Percentiles rank a stretch among this genome's conserved stretches.
These are phyloP conservation scores for Aschersonia sp. DNA, from an alignment of 2,329 filamentous ascomycete genomes.

Conservation along the genomic window DNA sequence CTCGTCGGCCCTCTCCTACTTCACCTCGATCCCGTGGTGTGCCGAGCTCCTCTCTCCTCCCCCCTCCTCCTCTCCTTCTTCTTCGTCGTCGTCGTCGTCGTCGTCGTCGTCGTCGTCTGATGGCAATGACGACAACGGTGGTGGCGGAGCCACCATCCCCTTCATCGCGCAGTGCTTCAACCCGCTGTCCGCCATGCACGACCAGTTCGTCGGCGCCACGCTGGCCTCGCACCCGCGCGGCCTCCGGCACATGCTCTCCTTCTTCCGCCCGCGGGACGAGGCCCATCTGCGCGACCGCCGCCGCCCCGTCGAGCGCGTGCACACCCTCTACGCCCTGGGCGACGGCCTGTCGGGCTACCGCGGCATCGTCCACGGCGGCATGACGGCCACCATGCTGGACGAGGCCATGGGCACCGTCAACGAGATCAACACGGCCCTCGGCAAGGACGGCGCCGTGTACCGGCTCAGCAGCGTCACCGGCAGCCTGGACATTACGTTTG, in stretches of 20 bases:
- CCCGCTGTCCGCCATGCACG: slow-evolving; percentile 12
- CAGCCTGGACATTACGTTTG: slow-evolving; percentile 18
- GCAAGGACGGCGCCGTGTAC: slow-evolving; percentile 14
- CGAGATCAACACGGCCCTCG: slow-evolving; percentile 19
- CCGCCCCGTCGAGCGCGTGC: slow-evolving; percentile 13
- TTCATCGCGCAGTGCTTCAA: slow-evolving; percentile 20
- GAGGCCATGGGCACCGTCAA: slow-evolving; percentile 21
- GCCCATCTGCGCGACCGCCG: slow-evolving; percentile 9
- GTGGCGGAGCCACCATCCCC: slow-evolving; percentile 11
- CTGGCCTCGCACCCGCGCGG: slow-evolving; percentile 13
- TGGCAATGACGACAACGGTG: too few species aligned
- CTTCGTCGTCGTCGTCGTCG: too few species aligned
- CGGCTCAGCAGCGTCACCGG: slow-evolving; percentile 18
- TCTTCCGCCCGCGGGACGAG: slow-evolving; percentile 15
- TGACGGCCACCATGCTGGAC: slow-evolving; percentile 20
- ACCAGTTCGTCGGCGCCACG: slow-evolving; percentile 19
- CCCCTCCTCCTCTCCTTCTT: too few species aligned
- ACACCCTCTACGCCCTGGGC: slow-evolving; percentile 17
- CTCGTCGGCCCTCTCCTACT: slow-evolving; percentile 14
- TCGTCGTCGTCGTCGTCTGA: too few species aligned
- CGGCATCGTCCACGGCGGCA: slow-evolving; percentile 20
- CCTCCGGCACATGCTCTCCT: slow-evolving; percentile 18
- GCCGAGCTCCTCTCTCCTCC: slow-evolving; percentile 11
- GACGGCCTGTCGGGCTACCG: slow-evolving; percentile 18
- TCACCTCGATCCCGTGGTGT: slow-evolving; percentile 21